Evolutionary conservation across 345 rosid species (phyloP), one percentile per base, ranked within the genome.

Genomic region (Melaleuca quinquenervia): DNA sequence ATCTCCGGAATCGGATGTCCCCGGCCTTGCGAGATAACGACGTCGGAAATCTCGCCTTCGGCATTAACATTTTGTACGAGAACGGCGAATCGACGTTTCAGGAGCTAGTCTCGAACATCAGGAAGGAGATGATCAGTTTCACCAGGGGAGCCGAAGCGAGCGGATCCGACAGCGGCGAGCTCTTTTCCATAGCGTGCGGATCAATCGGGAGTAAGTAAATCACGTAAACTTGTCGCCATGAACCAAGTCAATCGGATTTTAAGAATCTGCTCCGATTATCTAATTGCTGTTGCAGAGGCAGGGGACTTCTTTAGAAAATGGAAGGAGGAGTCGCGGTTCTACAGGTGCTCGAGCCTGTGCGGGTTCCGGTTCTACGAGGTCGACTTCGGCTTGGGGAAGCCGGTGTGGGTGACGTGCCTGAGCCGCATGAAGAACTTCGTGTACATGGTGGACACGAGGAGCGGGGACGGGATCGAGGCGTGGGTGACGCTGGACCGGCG

Each of bases 341-440:
- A 84, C 41, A 21, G 24, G 55, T 64, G 50, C 86, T 78, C 84
- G 85, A 87, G 89, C 85, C 36, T 74, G 52, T 82, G 49, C 62
- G 56, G 54, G 88, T 58, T 54, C 49, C 88, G 50, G 50, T 60
- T 44, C 29, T 84, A 50, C 44, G 84, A 84, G 29, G 32, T 64
- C 14, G 90, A 89, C 83, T 89, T 84, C 70, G 90, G 90, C 10
- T 89, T 82, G 84, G 84, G 86, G 27, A 84, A 56, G 45, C 88
- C 88, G 3, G 50, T 26, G 50, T 89, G 88, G 90, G 75, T 86
- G n/a, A 87, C 84, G 24, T 20, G 50, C 52, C 82, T 83, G 54
- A 76, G 85, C 70, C 11, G 26, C 50, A 29, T 52, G 51, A 41
- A 52, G 86, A 87, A 70, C 49, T 50, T 20, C 50, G 60, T 48